Base-by-base conservation (phyloP, 1,284 basidiomycete genomes). In the Pulchroboletus neoregius region DNA sequence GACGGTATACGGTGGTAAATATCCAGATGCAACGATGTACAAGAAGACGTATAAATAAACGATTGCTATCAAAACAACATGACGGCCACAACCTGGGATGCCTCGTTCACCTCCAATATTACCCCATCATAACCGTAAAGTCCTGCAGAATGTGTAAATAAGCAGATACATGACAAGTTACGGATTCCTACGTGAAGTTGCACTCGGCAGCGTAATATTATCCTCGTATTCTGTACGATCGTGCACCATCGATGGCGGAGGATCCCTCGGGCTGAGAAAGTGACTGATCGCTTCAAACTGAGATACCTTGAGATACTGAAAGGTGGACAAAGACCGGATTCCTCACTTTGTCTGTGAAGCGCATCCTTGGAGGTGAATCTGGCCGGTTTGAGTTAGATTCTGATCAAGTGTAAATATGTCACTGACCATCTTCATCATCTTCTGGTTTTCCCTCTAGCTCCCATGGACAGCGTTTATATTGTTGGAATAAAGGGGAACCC, bases 391-490 rank as follows among this genome's bases (percentile, higher is more conserved):
- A 46, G 33, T 44, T 42, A 55, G 2, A 39, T 20, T 31, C 8
- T n/a, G 10, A 41, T 28, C 20, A 38, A 28, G 13, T 15, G 20
- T 34, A 30, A 40, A n/a, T 12, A 12, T 26, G 6, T 46, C 32
- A 60, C 62, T 49, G 49, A 84, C 84, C 84, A 62, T 86, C 83
- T 68, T 87, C 82, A 46, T 87, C 82, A 48, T 90, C 87, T 67
- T 87, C 85, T 23, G 82, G 80, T 46, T 67, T 72, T 8, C 80
- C 82, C 61, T 85, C 79, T 26, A 94, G 77, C 57, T 85, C 80
- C 91, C 91, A 94, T 30, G 85, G 87, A 66, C 91, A 94, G 15
- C 91, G 82, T 58, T 92, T 89, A 60, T 93, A 91, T 16, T 84
- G 76, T 62, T 94, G 91, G 61, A 94, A 94, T 32, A 91, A 67